Conservation (phyloP, 306 rosid genomes). For the Arachis stenosperma region DNA sequence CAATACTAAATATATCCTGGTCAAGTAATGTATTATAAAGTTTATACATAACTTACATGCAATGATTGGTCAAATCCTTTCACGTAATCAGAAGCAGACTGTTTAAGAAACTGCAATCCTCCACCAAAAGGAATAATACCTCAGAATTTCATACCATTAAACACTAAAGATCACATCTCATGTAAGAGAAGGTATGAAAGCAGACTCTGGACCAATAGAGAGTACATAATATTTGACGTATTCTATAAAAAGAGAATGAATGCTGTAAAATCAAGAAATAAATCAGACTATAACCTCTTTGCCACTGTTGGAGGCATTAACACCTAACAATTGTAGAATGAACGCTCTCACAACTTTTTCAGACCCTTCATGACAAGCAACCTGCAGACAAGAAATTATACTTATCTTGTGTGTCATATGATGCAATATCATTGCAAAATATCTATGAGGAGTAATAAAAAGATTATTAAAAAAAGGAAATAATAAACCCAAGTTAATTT, state of each 20-base stretch:
- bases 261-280: neutral
- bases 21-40: constrained; percentile 8
- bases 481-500: neutral
- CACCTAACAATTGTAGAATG: constrained; percentile 68
- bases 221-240: constrained; percentile 1
- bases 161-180: constrained; percentile 20
- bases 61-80: constrained; percentile 68
- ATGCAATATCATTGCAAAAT: constrained; percentile 5
- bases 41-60: constrained; percentile 66
- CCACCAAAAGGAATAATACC: constrained; percentile 36
- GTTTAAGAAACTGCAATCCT: constrained; percentile 78
- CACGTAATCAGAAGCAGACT: constrained; percentile 78
- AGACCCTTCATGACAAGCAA: constrained; percentile 71
- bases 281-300: constrained; percentile 70
- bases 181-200: constrained; percentile 23
- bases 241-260: too few relatives aligned
- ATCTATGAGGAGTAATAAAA: constrained; percentile 5
- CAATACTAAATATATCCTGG: constrained; percentile 6
- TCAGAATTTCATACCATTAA: constrained; percentile 41
- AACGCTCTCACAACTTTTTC: constrained; percentile 85
- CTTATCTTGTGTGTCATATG: constrained; percentile 33
- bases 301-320: constrained; percentile 59
- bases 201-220: constrained; percentile 20
- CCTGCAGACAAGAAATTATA: constrained; percentile 54
- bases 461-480: neutral